Base-by-base conservation (phyloP, 2,329 filamentous ascomycete genomes). In the Arthrobotrys musiformis region DNA sequence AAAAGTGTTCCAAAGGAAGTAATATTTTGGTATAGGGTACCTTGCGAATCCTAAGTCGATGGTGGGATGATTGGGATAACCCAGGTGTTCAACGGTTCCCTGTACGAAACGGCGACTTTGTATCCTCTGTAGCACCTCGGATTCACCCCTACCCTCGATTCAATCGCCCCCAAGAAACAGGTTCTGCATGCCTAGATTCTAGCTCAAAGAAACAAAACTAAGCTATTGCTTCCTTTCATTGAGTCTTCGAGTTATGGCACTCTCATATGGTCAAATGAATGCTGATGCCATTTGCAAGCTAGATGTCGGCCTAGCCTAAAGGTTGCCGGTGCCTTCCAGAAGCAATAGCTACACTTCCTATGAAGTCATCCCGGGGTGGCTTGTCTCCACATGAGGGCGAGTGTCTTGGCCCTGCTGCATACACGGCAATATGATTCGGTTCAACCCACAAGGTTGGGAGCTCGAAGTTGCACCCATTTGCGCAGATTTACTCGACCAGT, bases 51-150 rank as follows among this genome's bases (percentile, higher is more conserved):
- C 50, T 22, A 33, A 37, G 37, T 67, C 40, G 63, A 52, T 48
- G 37, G 52, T 76, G 48, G 30, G 60, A 70, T 63, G 35, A 33
- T 48, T 17, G 19, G 40, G 62, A 58, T 56, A 28, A 50, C 28
- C 30, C 58, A 70, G 64, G 24, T 70, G 40, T 17, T 46, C 64
- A 76, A 60, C 48, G 15, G 72, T 70, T 60, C 72, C 64, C 40
- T 70, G 50, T 70, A 52, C 64, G 15, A 60, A 58, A 60, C 72
- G 72, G 64, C 64, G 54, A 76, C 64, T 76, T 76, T 76, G 48
- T 58, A 44, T 24, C 6, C 6, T 50, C 30, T 61, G 64, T 76
- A 50, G 64, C 24, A 76, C 72, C 46, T 60, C 30, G 19, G 1
- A 33, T 22, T 52, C 33, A 19, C 30, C 46, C 24, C 70, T 52